Base-by-base conservation (phyloP, 768 basidiomycete species). In the Polyporus arcularius region DNA sequence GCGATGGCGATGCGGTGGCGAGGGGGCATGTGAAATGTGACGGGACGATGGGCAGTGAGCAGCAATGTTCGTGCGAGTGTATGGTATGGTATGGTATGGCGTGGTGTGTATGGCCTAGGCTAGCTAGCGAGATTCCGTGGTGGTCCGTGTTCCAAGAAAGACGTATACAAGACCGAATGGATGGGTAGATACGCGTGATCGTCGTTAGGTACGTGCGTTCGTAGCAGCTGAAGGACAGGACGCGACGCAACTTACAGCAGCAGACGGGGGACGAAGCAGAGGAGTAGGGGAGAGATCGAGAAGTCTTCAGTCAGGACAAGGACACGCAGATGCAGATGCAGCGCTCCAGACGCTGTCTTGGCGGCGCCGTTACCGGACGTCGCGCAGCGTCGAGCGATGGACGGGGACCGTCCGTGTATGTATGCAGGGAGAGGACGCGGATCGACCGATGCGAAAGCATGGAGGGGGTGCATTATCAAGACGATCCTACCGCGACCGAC, bases 31-130 rank as follows among this genome's bases (percentile, higher is more conserved):
- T 3, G n/a, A 0, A 46, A 18, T 18, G n/a, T 46, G 45, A 18
- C 32, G 35, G 21, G 52, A 16, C n/a, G 14, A 21, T 2, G 21
- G 21, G 21, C 21, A 26, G 21, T 45, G 53, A 43, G 39, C 48
- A 51, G 49, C 57, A 57, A 51, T 57, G 57, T 50, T 51, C 57
- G 57, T 32, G 57, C 49, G 42, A 48, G 48, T 57, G 35, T 57
- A 57, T 30, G 38, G 31, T 51, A 51, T 30, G 15, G 43, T 45
- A 45, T 45, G 15, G 43, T 45, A 18, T 15, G 16, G 10, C 18
- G 46, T 48, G 46, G 7, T 26, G 46, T 35, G 35, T 35, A 35
- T 35, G 35, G 7, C 35, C 8, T 26, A 26, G 21, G 2, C 21
- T 26, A 26, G 21, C 21, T 26, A 26, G 21, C 21, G 21, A 26